These are phyloP conservation scores for Simmondsia chinensis DNA, from an alignment of 148 eudicot genomes.

Conservation along the genomic window DNA sequence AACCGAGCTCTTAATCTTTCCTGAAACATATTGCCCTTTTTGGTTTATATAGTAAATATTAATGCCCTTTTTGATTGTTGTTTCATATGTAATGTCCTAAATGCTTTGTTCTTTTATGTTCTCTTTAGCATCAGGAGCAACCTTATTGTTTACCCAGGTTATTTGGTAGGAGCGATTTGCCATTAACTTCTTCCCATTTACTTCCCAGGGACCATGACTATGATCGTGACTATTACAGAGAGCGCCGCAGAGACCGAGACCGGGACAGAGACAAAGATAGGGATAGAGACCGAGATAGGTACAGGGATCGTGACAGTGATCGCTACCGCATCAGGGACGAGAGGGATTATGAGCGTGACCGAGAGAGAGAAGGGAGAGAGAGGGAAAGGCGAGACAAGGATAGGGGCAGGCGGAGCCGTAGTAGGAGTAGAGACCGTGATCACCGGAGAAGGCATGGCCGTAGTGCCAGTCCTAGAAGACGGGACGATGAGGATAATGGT, in stretches of 20 bases:
- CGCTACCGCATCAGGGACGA: conserved; percentile 56
- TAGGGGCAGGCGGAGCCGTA: conserved; percentile 69
- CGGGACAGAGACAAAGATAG: conserved; percentile 29
- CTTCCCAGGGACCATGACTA: conserved; percentile 43
- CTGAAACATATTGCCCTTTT: too few relatives aligned
- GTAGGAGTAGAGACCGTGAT: conserved; percentile 74
- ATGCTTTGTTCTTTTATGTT: neutral
- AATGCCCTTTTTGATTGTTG: too few relatives aligned
- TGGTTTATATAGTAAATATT: too few relatives aligned
- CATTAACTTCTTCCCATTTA: neutral
- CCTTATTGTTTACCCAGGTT: neutral
- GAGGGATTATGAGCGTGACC: conserved; percentile 55
- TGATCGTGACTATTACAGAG: conserved; percentile 39
- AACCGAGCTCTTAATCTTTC: too few relatives aligned
- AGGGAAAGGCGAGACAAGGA: conserved; percentile 75
- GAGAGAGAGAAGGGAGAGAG: conserved; percentile 58
- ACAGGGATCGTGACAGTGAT: conserved; percentile 42
- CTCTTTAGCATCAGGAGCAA: too few relatives aligned
- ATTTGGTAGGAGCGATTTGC: too few relatives aligned
- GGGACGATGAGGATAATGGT: conserved; percentile 34
- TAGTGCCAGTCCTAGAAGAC: conserved; percentile 71
- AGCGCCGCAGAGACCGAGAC: conserved; percentile 32
- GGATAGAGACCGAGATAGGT: conserved; percentile 20
- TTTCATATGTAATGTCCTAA: neutral
- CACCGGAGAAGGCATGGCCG: conserved; percentile 46